Base-by-base conservation (phyloP, 441 rosid species). In the Lepidium campestre region DNA sequence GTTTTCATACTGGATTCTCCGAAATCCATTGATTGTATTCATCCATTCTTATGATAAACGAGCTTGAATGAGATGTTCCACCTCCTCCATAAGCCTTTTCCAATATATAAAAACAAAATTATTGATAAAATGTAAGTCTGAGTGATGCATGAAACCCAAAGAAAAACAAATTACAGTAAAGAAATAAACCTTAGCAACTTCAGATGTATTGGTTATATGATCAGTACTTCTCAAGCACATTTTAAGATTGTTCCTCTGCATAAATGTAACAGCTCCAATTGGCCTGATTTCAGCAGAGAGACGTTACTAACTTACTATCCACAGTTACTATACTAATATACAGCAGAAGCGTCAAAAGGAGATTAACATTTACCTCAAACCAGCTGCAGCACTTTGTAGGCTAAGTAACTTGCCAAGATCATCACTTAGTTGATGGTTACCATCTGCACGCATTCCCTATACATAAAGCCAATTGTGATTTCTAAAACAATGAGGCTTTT, bases 21-120 rank as follows among this genome's bases (percentile, higher is more conserved):
- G 86, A 57, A 71, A 66, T 72, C 97, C 97, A 90, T 73, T 71
- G 75, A 75, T 82, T 88, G 55, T 85, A 87, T 67, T 88, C 92
- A 58, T 85, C 97, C 94, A 88, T 90, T 76, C 89, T 87, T 64
- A 86, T 90, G 39, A 86, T 82, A 49, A 90, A 90, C 20, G 92
- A 90, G 73, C 96, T 90, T 32, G 93, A 88, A 65, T 80, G 56
- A 5, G 71, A 75, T 25, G 83, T 70, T 66, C 95, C 90, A 46
- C 96, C 96, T 71, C 90, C 95, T 20, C 93, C 95, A 72, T 87
- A 87, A 42, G 89, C 98, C 93, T 91, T 72, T 74, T 19, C 37
- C 19, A 42, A 62, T 32, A 37, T 14, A 67, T 57, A 35, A 7
- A 13, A 42, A 61, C 49, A 50, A 14, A 42, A 61, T 7, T 50